Evolutionary conservation across 2,329 filamentous ascomycete genomes (phyloP).

Genomic region (Fusarium floridanum): DNA sequence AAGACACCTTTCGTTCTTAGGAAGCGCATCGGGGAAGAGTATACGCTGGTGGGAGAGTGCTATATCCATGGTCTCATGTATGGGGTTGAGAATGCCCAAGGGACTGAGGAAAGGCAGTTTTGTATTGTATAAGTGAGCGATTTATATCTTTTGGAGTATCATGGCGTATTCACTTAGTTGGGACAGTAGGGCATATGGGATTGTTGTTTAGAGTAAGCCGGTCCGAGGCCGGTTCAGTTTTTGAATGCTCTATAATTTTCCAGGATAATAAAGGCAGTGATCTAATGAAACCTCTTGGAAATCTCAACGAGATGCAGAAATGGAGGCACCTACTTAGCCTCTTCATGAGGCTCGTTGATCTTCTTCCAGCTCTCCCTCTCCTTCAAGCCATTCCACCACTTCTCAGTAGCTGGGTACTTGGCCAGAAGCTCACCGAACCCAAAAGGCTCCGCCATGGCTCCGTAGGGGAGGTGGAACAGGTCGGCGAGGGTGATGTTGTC

Average conservation of each 20-base stretch:
- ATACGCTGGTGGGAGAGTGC: background rate
- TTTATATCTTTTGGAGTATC: rapidly evolving
- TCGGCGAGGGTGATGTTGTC: slow-evolving; percentile 1
- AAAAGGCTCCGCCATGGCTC: background rate
- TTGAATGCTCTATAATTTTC: background rate
- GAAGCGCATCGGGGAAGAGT: background rate
- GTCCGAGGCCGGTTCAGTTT: background rate
- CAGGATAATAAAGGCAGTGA: too few relatives aligned
- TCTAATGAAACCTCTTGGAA: background rate
- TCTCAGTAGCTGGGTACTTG: slow-evolving; percentile 7
- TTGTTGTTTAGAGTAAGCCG: background rate
- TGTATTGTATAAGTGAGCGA: background rate
- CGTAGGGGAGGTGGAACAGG: slow-evolving; percentile 5
- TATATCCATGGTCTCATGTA: background rate
- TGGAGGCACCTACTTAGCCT: background rate
- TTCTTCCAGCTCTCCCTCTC: slow-evolving; percentile 13
- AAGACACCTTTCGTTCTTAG: background rate
- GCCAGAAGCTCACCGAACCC: background rate
- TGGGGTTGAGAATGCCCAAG: too few relatives aligned
- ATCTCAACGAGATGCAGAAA: background rate
- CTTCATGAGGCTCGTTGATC: background rate
- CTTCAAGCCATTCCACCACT: slow-evolving; percentile 6
- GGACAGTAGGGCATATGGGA: background rate
- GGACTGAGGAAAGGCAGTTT: background rate
- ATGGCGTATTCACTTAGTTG: background rate